Base-by-base conservation (phyloP, 371 early-diverging fungal species). In the Rhizopus stolonifer region DNA sequence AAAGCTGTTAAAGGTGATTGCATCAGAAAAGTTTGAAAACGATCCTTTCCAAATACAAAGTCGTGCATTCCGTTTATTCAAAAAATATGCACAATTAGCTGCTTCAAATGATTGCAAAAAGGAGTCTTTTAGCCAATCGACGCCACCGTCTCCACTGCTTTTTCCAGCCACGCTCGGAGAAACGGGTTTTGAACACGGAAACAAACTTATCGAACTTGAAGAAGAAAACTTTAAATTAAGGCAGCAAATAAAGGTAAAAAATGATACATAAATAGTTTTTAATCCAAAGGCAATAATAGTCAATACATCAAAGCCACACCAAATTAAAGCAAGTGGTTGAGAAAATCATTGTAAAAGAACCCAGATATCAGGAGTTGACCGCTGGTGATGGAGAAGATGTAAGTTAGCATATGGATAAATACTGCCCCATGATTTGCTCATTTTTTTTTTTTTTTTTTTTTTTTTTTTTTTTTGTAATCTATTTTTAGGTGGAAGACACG, bases 141-240 rank as follows among this genome's bases (percentile, higher is more conserved):
- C 22, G 22, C 42, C 18, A 21, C 42, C 10, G 7, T 42, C 2
- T 7, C 22, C 10, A 8, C 19, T 1, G 5, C 42, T 15, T 42
- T 10, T 21, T 21, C 42, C 5, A 10, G 21, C 42, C 22, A 21
- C 42, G 18, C 8, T 42, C 8, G 9, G 13, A 7, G 42, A 42
- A 15, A 9, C 42, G 19, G 21, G 21, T 21, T 42, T 21, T 2
- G 42, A 42, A 14, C 9, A 13, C n/a, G 13, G 10, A 29, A 29
- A 29, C 31, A 29, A 45, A 45, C n/a, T n/a, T n/a, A n/a, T n/a
- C n/a, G 46, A 42, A 2, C 21, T 70, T 21, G 69, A 69, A 44
- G 69, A 67, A 17, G 71, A 74, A 38, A 74, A 74, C 23, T 17
- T 2, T 6, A 69, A 69, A 54, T 43, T 74, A 18, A 70, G 67